Evolutionary conservation across 352 stramenopile species (phyloP).

Genomic region (Elongisporangium anandrum): DNA sequence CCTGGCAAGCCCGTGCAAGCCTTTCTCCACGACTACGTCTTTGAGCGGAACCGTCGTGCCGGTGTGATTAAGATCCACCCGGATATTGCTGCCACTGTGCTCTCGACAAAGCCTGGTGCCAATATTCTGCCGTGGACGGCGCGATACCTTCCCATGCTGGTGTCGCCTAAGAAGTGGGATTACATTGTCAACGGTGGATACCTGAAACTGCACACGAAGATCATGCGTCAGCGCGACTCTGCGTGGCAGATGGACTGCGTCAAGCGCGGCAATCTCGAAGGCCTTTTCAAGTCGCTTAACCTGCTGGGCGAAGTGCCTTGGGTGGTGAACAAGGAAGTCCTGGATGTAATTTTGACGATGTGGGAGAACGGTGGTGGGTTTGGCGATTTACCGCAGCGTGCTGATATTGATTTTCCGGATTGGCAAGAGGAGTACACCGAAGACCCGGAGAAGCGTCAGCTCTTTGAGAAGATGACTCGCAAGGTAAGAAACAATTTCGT

Average conservation of each 20-base stretch:
- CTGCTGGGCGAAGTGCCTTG: conserved; percentile 91
- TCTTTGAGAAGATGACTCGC: conserved; percentile 62
- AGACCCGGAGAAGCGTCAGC: conserved; percentile 47
- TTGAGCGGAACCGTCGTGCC: conserved; percentile 72
- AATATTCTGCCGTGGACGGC: conserved; percentile 77
- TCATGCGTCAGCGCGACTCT: conserved; percentile 89
- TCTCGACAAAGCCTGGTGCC: conserved; percentile 42
- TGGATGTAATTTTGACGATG: conserved; percentile 88
- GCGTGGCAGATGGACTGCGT: conserved; percentile 89
- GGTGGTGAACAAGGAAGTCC: conserved; percentile 94
- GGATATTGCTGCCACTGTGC: conserved; percentile 44
- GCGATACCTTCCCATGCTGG: conserved; percentile 95
- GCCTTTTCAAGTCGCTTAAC: conserved; percentile 91
- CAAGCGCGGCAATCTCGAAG: conserved; percentile 75
- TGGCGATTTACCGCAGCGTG: conserved; percentile 89
- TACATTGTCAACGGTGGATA: conserved; percentile 91
- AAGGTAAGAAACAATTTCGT: conserved; percentile 47
- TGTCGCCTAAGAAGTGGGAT: conserved; percentile 92
- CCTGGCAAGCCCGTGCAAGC: conserved; percentile 36
- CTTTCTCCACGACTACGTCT: conserved; percentile 78
- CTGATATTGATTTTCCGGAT: conserved; percentile 57
- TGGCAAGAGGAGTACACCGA: conserved; percentile 60
- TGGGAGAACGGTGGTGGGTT: conserved; percentile 91
- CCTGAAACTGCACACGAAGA: conserved; percentile 86
- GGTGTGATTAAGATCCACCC: conserved; percentile 75